Evolutionary conservation across 176 grass and related monocot genomes (phyloP).

Genomic region (Oryza brachyantha): DNA sequence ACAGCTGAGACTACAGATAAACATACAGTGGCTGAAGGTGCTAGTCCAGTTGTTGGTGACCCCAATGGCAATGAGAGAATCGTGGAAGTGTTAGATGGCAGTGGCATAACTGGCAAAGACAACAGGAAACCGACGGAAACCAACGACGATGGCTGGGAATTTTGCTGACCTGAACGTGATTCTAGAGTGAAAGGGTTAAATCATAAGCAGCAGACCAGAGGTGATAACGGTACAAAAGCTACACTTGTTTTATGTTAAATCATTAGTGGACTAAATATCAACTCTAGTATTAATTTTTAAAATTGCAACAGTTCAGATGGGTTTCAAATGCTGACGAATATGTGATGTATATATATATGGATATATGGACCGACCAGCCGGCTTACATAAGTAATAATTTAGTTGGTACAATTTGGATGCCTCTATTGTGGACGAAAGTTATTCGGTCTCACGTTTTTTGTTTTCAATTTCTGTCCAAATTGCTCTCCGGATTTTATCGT

Average conservation of each 20-base stretch:
- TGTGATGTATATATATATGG: slow-evolving; percentile 9
- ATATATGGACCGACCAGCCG: neutral
- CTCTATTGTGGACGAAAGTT: no score
- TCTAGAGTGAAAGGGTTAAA: neutral
- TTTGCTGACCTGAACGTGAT: slow-evolving; percentile 40
- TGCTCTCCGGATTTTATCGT: no score
- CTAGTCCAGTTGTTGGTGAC: neutral
- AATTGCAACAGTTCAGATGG: neutral
- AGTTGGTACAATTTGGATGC: no score
- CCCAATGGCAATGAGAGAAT: neutral
- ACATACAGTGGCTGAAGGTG: slow-evolving; percentile 21
- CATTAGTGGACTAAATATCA: neutral
- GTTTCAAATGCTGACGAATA: neutral
- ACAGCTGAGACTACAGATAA: slow-evolving; percentile 27
- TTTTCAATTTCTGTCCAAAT: no score
- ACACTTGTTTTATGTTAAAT: neutral
- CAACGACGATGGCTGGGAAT: slow-evolving; percentile 46
- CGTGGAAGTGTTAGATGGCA: slow-evolving; percentile 3
- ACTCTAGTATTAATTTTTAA: neutral
- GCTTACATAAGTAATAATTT: no score
- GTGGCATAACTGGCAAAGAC: neutral
- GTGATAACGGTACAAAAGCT: neutral
- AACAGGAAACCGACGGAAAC: neutral
- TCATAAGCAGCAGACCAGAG: neutral
- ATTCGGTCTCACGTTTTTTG: no score